Evolutionary conservation across 1,284 basidiomycete genomes (phyloP).

Genomic region (Pterula multifida): DNA sequence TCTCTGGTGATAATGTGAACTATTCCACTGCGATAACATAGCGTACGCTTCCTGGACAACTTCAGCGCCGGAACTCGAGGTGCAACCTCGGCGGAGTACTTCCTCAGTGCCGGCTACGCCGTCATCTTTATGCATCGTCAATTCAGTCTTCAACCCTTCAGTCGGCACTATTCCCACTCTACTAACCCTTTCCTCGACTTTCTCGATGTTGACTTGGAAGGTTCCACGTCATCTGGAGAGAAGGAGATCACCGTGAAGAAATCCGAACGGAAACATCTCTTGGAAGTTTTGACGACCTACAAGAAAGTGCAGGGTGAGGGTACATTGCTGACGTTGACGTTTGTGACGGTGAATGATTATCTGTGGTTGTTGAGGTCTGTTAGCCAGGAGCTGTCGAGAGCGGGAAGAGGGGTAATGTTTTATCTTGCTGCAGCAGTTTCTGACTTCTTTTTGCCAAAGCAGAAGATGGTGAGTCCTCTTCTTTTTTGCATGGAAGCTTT

Average conservation of each 20-base stretch:
- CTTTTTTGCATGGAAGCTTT: constrained; percentile 3
- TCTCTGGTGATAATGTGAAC: too few species aligned
- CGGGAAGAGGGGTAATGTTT: constrained; percentile 76
- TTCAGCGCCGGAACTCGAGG: constrained; percentile 97
- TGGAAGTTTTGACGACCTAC: constrained; percentile 72
- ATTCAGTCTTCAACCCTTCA: constrained; percentile 95
- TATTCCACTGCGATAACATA: constrained; percentile 21
- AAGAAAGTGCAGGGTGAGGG: constrained; percentile 68
- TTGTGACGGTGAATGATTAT: constrained; percentile 95
- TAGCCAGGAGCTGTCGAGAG: constrained; percentile 54
- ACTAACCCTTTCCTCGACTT: constrained; percentile 97
- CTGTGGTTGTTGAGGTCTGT: constrained; percentile 84
- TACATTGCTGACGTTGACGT: constrained; percentile 77
- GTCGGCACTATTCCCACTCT: constrained; percentile 93
- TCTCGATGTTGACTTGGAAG: constrained; percentile 45
- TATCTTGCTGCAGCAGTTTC: constrained; percentile 97
- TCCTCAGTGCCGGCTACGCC: constrained; percentile 86
- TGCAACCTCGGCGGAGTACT: constrained; percentile 96
- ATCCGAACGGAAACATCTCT: constrained; percentile 52
- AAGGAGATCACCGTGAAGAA: constrained; percentile 54
- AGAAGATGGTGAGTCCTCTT: constrained; percentile 61
- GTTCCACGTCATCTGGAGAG: not conserved
- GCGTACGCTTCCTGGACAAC: constrained; percentile 96
- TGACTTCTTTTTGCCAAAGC: constrained; percentile 92
- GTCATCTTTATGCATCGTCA: constrained; percentile 98